These are phyloP conservation scores for Fusarium lateritium DNA, from an alignment of 2,329 filamentous ascomycete genomes.

Conservation along the genomic window DNA sequence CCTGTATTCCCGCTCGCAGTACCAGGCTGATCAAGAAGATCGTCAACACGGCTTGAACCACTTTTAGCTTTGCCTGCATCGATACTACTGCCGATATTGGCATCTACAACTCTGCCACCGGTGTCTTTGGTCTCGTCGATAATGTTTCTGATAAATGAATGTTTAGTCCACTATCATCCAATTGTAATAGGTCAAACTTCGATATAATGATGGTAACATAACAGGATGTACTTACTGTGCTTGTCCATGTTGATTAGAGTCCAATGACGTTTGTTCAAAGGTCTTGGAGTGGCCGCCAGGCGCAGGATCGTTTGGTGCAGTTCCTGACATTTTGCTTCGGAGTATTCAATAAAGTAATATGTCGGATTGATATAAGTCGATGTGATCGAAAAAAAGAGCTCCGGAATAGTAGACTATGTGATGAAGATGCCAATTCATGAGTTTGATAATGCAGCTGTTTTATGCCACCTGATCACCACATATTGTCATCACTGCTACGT, in stretches of 20 bases:
- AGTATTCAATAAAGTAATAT: no score
- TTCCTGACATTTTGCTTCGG: conserved; percentile 17
- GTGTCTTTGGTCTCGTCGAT: conserved; percentile 28
- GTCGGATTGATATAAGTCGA: no score
- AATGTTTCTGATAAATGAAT: not conserved
- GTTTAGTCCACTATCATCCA: not conserved
- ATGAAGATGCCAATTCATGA: not conserved
- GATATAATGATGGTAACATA: no score
- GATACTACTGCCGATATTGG: conserved; percentile 17
- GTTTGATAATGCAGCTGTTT: not conserved
- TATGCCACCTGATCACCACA: not conserved
- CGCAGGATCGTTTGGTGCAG: conserved; percentile 15
- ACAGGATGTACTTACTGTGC: conserved; percentile 22
- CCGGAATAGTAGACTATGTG: not conserved
- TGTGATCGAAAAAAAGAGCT: not conserved
- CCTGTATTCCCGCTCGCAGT: not conserved
- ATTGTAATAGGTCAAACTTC: no score
- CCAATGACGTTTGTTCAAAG: conserved; percentile 10
- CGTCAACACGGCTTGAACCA: not conserved
- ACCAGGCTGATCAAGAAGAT: conserved; percentile 1
- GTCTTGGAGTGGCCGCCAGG: conserved; percentile 9
- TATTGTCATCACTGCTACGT: conserved; percentile 13
- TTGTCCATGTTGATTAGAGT: conserved; percentile 25
- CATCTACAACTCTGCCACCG: conserved; percentile 4
- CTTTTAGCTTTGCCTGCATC: not conserved